A percentile compares a stretch with the other conserved stretches of the same genome.
Evolutionary conservation across 2,329 filamentous ascomycete genomes (phyloP).

Genomic region (Neopestalotiopsis sp.): DNA sequence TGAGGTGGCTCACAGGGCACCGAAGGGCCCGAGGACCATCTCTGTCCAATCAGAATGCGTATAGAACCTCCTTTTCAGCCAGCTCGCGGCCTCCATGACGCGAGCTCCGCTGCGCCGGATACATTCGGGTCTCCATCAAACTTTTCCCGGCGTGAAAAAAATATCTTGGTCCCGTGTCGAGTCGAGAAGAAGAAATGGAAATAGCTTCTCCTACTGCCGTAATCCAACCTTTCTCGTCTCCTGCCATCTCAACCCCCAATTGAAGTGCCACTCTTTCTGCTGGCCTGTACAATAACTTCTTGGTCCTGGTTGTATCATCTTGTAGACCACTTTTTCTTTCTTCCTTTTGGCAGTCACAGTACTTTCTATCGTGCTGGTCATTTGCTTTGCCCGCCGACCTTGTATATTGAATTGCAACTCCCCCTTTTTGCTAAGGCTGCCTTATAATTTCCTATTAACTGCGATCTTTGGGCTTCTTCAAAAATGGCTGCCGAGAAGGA

Average conservation of each 20-base stretch:
- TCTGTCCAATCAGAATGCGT: neutral
- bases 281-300: slow-evolving; percentile 35
- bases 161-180: slow-evolving; percentile 12
- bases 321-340: slow-evolving; percentile 25
- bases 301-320: slow-evolving; percentile 27
- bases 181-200: slow-evolving; percentile 13
- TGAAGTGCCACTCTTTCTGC: slow-evolving; percentile 31
- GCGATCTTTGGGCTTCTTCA: neutral
- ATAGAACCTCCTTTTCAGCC: slow-evolving; percentile 1
- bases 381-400: slow-evolving; percentile 11
- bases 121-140: slow-evolving; percentile 14
- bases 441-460: neutral
- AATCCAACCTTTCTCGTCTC: slow-evolving; percentile 19
- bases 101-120: slow-evolving; percentile 12
- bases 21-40: neutral
- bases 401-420: slow-evolving; percentile 18
- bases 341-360: slow-evolving; percentile 10
- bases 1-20: neutral
- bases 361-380: slow-evolving; percentile 16
- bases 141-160: slow-evolving; percentile 16
- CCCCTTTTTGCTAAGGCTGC: neutral
- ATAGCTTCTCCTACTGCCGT: slow-evolving; percentile 12
- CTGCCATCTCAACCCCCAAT: slow-evolving; percentile 20
- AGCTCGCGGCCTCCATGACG: slow-evolving; percentile 8
- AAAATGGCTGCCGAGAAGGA: slow-evolving; percentile 38